Base-by-base conservation (phyloP, 1,284 basidiomycete genomes). In the Albatrellus sp. region DNA sequence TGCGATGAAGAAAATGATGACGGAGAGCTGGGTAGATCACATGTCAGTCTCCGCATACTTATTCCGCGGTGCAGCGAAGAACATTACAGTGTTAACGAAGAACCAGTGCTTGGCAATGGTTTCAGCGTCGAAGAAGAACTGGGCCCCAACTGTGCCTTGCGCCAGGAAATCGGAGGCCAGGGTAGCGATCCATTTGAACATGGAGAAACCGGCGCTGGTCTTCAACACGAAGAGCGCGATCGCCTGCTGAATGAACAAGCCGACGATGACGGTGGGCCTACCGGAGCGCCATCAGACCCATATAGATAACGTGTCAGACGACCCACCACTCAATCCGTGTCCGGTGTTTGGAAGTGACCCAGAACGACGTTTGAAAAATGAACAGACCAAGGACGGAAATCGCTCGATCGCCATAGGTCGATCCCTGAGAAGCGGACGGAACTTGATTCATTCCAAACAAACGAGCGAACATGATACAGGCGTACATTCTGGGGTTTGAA, bases 211-310 rank as follows among this genome's bases (percentile, higher is more conserved):
- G 37, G 87, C 87, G 42, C 65, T 65, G 13, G 78, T 75, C 64
- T 90, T 90, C 54, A 92, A 72, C 35, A 91, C 89, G 58, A 92
- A 90, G 44, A 92, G 70, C 2, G 88, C 90, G 45, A 91, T 75
- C 12, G 68, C 75, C 63, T 91, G 88, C 57, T 92, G 89, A 41
- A 82, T 57, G 62, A 89, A 80, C n/a, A 91, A 67, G 12, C 89
- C 89, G 39, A 89, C 80, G 47, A 90, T 78, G 52, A 90, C 75
- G 9, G 87, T 90, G 14, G 77, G 79, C 84, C 81, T 84, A 40
- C 34, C n/a, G 36, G 33, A 50, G 5, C 2, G 16, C 49, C 41
- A 52, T 52, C 31, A 44, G 24, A 33, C 37, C 20, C 17, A 10
- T 16, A 13, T 29, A 32, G 19, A 42, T 13, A 48, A 36, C 5